phyloP scores from a whole-genome alignment of 1,284 basidiomycete species.

The Leucoagaricus sp. region DNA sequence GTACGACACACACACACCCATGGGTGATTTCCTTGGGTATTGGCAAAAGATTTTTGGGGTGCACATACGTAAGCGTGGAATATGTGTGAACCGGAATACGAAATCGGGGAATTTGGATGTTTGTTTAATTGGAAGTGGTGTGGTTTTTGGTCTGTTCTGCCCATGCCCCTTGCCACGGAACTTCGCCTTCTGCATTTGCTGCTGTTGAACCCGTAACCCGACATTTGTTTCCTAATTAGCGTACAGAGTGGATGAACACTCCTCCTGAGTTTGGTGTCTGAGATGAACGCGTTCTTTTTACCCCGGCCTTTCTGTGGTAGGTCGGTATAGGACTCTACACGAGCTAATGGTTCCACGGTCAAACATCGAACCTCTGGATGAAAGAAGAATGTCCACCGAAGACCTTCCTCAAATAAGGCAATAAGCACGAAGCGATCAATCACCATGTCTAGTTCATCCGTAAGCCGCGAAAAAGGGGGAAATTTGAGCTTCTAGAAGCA shows the following conservation, averaged over 20 bases:
- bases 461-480: background rate
- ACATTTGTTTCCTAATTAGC: no score
- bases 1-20: background rate
- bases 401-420: background rate
- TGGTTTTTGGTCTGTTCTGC: no score
- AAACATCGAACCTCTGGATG: no score
- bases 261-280: background rate
- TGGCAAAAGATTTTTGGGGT: background rate
- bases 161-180: no score
- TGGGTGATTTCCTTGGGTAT: no score
- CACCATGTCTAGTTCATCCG: background rate
- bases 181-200: no score
- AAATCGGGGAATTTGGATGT: background rate
- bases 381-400: no score
- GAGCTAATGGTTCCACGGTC: no score
- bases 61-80: background rate
- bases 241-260: background rate
- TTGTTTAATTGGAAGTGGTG: no score
- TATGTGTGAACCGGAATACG: slow-evolving; percentile 4
- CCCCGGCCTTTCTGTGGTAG: no score
- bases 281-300: background rate
- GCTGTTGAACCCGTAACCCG: no score
- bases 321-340: no score
- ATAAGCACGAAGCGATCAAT: slow-evolving; percentile 5
- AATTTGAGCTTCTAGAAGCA: background rate